Evolutionary conservation across 257 asterid genomes (phyloP).

Genomic region (Lavandula angustifolia): DNA sequence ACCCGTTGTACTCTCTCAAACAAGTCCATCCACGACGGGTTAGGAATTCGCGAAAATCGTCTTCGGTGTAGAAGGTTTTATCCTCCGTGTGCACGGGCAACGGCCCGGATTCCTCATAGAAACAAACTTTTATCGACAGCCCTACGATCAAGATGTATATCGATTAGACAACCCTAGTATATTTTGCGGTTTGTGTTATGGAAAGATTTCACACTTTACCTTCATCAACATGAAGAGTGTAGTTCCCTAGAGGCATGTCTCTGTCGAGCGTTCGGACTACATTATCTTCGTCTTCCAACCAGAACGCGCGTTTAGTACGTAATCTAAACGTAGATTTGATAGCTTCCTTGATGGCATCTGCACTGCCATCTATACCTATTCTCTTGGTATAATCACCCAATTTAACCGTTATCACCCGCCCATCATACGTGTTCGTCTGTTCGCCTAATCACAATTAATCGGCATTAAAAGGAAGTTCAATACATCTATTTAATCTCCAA

Average conservation of each 20-base stretch:
- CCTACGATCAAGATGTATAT: slow-evolving; percentile 45
- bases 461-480: background rate
- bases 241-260: slow-evolving; percentile 89
- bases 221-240: slow-evolving; percentile 87
- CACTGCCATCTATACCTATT: slow-evolving; percentile 77
- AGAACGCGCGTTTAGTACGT: slow-evolving; percentile 84
- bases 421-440: slow-evolving; percentile 57
- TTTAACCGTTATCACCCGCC: slow-evolving; percentile 79
- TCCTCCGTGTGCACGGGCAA: slow-evolving; percentile 65
- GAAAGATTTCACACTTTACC: too few species aligned
- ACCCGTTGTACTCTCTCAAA: slow-evolving; percentile 66
- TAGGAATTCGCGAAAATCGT: slow-evolving; percentile 65
- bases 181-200: slow-evolving; percentile 6
- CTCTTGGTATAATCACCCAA: slow-evolving; percentile 70
- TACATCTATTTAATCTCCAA: too few species aligned
- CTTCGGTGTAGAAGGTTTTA: slow-evolving; percentile 67
- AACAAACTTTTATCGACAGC: slow-evolving; percentile 59
- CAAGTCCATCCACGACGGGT: slow-evolving; percentile 71
- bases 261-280: slow-evolving; percentile 80
- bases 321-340: slow-evolving; percentile 76
- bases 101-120: slow-evolving; percentile 58
- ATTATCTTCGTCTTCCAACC: slow-evolving; percentile 89
- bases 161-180: background rate
- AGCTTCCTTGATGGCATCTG: slow-evolving; percentile 82
- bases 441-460: slow-evolving; percentile 50